Percentiles rank a stretch among this genome's conserved stretches.
phyloP scores from a whole-genome alignment of 495 filamentous ascomycete genomes.

The Haplographium delicatum region DNA sequence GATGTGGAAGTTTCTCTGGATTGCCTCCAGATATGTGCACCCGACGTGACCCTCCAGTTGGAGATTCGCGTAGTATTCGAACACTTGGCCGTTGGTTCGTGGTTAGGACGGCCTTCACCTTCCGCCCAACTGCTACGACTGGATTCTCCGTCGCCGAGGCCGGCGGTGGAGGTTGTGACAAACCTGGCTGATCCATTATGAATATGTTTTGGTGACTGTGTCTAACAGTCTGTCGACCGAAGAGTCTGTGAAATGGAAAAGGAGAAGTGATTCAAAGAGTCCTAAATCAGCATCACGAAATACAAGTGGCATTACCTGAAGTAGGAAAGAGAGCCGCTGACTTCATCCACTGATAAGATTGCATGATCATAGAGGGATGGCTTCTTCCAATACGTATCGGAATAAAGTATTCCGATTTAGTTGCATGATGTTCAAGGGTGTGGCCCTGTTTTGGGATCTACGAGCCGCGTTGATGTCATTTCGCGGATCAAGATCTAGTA shows the following conservation, averaged over 20 bases:
- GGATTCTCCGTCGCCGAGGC: slow-evolving; percentile 10
- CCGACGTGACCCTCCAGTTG: slow-evolving; percentile 1
- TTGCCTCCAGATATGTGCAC: slow-evolving; percentile 1
- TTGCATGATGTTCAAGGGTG: neutral
- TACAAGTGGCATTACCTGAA: too few species aligned
- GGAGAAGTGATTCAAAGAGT: neutral
- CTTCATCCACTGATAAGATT: neutral
- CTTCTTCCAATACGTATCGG: neutral
- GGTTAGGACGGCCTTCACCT: slow-evolving; percentile 8
- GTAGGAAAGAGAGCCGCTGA: too few species aligned
- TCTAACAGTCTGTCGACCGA: neutral
- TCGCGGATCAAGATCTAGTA: neutral
- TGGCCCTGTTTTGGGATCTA: slow-evolving; percentile 1
- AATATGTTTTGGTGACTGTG: neutral
- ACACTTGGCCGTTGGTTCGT: slow-evolving; percentile 11
- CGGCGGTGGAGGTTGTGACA: neutral
- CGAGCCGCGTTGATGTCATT: slow-evolving; percentile 10
- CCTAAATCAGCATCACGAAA: neutral
- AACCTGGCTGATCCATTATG: slow-evolving; percentile 12
- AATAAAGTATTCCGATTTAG: neutral
- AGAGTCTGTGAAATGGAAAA: neutral
- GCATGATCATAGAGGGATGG: neutral
- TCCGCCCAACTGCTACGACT: slow-evolving; percentile 13
- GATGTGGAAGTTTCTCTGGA: slow-evolving; percentile 1
- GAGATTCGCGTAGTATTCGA: slow-evolving; percentile 9